Percentiles rank a stretch among this genome's conserved stretches.
Conservation (phyloP, 2,329 filamentous ascomycete species). For the Chalara sp. region DNA sequence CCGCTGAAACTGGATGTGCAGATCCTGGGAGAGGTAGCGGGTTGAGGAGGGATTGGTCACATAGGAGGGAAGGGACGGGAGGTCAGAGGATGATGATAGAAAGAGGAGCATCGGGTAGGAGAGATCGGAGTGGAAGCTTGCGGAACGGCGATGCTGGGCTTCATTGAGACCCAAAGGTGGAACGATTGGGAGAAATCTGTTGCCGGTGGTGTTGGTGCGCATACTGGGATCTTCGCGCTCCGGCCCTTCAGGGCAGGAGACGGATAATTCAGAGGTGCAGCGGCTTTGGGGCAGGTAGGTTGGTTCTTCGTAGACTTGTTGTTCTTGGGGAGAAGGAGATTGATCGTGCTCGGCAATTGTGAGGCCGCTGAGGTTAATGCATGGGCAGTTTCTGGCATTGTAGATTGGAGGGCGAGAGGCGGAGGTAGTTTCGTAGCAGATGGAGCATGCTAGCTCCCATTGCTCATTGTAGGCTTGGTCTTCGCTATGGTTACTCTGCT, state of each 20-base stretch:
- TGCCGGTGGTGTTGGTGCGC: not conserved
- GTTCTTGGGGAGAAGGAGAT: not conserved
- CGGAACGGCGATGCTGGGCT: constrained; percentile 6
- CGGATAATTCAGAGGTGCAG: not conserved
- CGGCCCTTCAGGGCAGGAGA: constrained; percentile 15
- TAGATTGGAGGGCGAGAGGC: constrained; percentile 17
- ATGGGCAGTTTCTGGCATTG: constrained; percentile 21
- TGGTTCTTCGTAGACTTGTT: not conserved
- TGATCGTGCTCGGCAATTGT: constrained; percentile 1
- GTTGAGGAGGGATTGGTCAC: not conserved
- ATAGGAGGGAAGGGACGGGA: not conserved
- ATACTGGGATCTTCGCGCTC: constrained; percentile 15
- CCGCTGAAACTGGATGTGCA: constrained; percentile 2
- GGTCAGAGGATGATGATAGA: constrained; percentile 8
- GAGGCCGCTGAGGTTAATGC: constrained; percentile 12
- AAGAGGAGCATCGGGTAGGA: constrained; percentile 13
- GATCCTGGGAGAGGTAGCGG: constrained; percentile 7
- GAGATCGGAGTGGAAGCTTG: constrained; percentile 10
- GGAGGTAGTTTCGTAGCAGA: constrained; percentile 18
- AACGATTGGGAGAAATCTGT: constrained; percentile 10
- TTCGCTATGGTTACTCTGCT: too few species aligned
- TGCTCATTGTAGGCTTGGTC: constrained; percentile 2
- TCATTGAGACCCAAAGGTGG: constrained; percentile 10
- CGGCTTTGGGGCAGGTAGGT: not conserved
- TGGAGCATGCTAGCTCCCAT: constrained; percentile 12